Evolutionary conservation across 1,284 basidiomycete species (phyloP).

Genomic region (Phellinidium pouzarii): DNA sequence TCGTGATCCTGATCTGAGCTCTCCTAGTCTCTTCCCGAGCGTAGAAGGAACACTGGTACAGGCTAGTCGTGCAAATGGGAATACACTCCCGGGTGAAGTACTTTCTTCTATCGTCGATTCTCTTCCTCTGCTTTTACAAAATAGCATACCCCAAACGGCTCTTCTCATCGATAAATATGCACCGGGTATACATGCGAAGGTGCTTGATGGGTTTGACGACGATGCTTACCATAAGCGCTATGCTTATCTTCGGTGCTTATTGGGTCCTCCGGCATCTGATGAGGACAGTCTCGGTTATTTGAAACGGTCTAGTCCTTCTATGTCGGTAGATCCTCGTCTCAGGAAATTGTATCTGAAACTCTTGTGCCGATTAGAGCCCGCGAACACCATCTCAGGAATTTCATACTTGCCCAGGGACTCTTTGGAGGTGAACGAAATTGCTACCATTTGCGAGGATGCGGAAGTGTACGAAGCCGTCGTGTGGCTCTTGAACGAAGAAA

Average conservation of each 20-base stretch:
- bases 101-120: slow-evolving; percentile 44
- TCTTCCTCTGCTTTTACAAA: slow-evolving; percentile 58
- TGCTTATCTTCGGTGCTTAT: slow-evolving; percentile 72
- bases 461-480: slow-evolving; percentile 72
- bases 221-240: slow-evolving; percentile 53
- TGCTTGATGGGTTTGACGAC: slow-evolving; percentile 41
- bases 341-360: slow-evolving; percentile 64
- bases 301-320: slow-evolving; percentile 25
- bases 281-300: slow-evolving; percentile 30
- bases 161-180: slow-evolving; percentile 66
- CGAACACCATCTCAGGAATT: slow-evolving; percentile 61
- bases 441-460: slow-evolving; percentile 59
- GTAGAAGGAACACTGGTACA: slow-evolving; percentile 56
- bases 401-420: slow-evolving; percentile 47
- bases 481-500: slow-evolving; percentile 74
- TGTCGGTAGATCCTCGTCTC: slow-evolving; percentile 29
- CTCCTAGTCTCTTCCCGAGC: slow-evolving; percentile 55
- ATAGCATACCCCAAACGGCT: slow-evolving; percentile 64
- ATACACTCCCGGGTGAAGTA: slow-evolving; percentile 46
- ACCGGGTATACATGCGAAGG: slow-evolving; percentile 56
- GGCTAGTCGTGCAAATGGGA: slow-evolving; percentile 40
- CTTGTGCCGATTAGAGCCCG: slow-evolving; percentile 66
- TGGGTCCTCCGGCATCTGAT: slow-evolving; percentile 49
- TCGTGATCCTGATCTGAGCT: slow-evolving; percentile 64
- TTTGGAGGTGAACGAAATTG: slow-evolving; percentile 55